phyloP scores from a whole-genome alignment of 805 yeast species.

The Candida vartiovaarae region DNA sequence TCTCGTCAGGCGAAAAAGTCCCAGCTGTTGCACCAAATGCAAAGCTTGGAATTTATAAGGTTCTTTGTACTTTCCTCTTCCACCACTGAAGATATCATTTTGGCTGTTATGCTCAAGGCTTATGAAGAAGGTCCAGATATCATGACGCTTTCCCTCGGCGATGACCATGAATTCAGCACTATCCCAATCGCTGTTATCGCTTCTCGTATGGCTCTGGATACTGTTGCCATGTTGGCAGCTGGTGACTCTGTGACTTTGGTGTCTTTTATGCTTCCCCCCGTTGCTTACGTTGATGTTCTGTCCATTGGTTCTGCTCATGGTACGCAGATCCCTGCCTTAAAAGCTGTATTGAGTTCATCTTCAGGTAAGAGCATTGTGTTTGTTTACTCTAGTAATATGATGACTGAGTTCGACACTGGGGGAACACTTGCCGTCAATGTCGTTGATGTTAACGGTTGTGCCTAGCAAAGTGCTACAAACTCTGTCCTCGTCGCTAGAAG shows the following conservation, averaged over 20 bases:
- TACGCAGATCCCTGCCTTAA: constrained; percentile 5
- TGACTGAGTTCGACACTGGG: background rate
- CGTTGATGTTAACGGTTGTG: constrained; percentile 5
- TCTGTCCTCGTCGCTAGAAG: constrained; percentile 3
- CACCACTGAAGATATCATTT: constrained; percentile 10
- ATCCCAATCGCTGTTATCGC: constrained; percentile 10
- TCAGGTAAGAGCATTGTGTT: constrained; percentile 4
- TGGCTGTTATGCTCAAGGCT: constrained; percentile 13
- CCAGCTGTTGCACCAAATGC: constrained; percentile 15
- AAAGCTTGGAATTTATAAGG: constrained; percentile 9
- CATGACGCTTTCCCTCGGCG: constrained; percentile 11
- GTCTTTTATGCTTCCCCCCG: background rate
- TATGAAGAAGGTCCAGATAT: constrained; percentile 10
- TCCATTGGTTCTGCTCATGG: constrained; percentile 12
- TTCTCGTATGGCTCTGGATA: constrained; percentile 7
- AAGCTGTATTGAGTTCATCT: constrained; percentile 6
- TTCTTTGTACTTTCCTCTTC: constrained; percentile 8
- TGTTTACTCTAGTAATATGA: constrained; percentile 5
- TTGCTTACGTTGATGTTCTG: constrained; percentile 7
- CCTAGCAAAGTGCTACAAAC: background rate
- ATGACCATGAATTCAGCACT: constrained; percentile 8
- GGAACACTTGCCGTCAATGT: constrained; percentile 5
- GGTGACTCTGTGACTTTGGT: constrained; percentile 10
- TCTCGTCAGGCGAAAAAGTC: constrained; percentile 3
- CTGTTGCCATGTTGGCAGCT: constrained; percentile 11